phyloP scores from a whole-genome alignment of 768 basidiomycete genomes.

The Tylopilus rubrobrunneus region DNA sequence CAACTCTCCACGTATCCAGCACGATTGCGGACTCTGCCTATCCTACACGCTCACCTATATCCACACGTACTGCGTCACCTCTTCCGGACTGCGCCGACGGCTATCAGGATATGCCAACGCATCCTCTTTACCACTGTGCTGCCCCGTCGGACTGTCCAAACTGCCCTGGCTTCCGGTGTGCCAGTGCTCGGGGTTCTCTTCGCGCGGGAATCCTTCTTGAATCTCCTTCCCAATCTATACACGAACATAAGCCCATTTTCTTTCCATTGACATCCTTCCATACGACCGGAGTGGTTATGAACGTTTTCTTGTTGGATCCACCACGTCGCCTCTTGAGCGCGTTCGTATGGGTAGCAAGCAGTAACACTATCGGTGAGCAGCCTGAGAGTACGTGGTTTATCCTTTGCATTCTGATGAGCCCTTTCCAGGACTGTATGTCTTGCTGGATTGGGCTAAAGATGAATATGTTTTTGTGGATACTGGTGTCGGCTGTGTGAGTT shows the following conservation, averaged over 20 bases:
- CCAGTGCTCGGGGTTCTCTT: constrained; percentile 1
- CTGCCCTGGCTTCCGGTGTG: constrained; percentile 3
- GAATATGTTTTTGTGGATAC: constrained; percentile 75
- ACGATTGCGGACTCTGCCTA: constrained; percentile 4
- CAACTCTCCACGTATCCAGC: constrained; percentile 13
- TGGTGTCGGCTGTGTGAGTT: constrained; percentile 64
- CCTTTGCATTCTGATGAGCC: background rate
- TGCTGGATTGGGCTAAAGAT: constrained; percentile 61
- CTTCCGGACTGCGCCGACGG: constrained; percentile 16
- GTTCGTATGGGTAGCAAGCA: constrained; percentile 61
- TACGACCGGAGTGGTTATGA: constrained; percentile 69
- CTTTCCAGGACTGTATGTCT: constrained; percentile 57
- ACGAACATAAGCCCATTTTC: constrained; percentile 43
- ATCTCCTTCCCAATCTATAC: constrained; percentile 1
- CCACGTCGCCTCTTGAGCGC: constrained; percentile 56
- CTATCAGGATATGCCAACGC: constrained; percentile 13
- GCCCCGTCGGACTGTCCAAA: constrained; percentile 5
- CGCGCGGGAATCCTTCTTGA: constrained; percentile 14
- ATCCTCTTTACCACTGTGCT: background rate
- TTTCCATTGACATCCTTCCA: constrained; percentile 59
- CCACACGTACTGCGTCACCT: constrained; percentile 20
- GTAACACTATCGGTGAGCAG: constrained; percentile 31
- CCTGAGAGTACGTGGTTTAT: background rate
- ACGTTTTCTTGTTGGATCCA: constrained; percentile 71
- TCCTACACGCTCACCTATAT: constrained; percentile 22